Evolutionary conservation across 257 asterid genomes (phyloP), one percentile per base, ranked within the genome.

Genomic region (Jaltomata sinuosa): DNA sequence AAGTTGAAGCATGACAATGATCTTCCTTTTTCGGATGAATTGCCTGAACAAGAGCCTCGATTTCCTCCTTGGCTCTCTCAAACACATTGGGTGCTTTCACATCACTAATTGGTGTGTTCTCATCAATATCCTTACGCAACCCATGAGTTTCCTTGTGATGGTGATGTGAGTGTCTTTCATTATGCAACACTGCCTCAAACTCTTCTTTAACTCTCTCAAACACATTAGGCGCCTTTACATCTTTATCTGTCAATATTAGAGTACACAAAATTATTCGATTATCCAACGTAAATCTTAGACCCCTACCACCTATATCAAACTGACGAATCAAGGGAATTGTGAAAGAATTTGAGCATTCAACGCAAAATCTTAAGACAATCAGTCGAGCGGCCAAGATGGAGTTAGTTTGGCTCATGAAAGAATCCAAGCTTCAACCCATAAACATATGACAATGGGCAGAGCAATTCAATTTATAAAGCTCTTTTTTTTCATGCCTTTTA

Each of bases 11-110:
- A 22, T 38, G 80, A 62, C 9, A 81, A 18, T 71, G 64, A 74
- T 69, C 65, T 84, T 90, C 94, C 89, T 91, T 92, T 82, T 91
- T 92, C 8, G 89, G 88, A 84, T 93, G 95, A 82, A 94, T 87
- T 15, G 91, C 90, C 82, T 85, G 91, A 38, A 91, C 93, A 80
- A 94, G 78, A 62, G 98, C 97, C 84, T 93, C 95, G 79, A 94
- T 85, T 82, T 94, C 98, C 89, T 94, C 98, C 85, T 91, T 93
- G 0, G 94, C 97, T 79, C 98, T 91, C 86, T 90, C 94, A 84
- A 94, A 92, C 83, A 92, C 91, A 69, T 91, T 91, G 16, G 98
- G 98, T 61, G 97, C 97, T 89, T 90, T 94, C 53, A 93, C 94
- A 36, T 91, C 92, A 84, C 82, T 57, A 82, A 87, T 45, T 3